These are phyloP conservation scores for Ceratobasidium sp. DNA, from an alignment of 1,284 basidiomycete genomes.

Conservation along the genomic window DNA sequence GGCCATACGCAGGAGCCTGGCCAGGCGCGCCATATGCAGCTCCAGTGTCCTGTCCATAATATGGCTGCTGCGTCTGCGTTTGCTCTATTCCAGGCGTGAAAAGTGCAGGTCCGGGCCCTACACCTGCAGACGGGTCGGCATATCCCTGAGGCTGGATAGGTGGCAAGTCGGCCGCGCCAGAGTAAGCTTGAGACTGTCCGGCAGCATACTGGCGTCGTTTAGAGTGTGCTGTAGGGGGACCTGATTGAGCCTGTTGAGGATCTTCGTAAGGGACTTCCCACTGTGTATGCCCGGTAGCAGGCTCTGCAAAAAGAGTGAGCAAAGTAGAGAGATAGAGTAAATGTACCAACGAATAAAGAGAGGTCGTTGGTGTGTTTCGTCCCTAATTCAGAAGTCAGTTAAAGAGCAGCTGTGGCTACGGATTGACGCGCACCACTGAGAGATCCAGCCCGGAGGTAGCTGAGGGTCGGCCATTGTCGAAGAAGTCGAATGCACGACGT, in stretches of 20 bases:
- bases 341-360: constrained; percentile 78
- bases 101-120: constrained; percentile 56
- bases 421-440: constrained; percentile 73
- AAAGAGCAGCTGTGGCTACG: not conserved
- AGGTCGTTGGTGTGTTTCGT: constrained; percentile 80
- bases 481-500: constrained; percentile 29
- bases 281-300: constrained; percentile 67
- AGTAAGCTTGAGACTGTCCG: constrained; percentile 88
- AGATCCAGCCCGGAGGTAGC: constrained; percentile 88
- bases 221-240: constrained; percentile 51
- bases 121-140: constrained; percentile 40
- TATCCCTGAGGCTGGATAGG: constrained; percentile 42
- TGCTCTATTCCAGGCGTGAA: constrained; percentile 77
- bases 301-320: constrained; percentile 55
- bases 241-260: constrained; percentile 45
- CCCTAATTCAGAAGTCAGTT: constrained; percentile 64
- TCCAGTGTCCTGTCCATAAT: constrained; percentile 50
- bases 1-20: constrained; percentile 61
- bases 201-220: constrained; percentile 92
- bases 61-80: constrained; percentile 60
- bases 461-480: constrained; percentile 51
- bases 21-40: constrained; percentile 51
- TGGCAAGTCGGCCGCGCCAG: constrained; percentile 59
- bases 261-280: constrained; percentile 66
- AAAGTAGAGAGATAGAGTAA: constrained; percentile 19